Evolutionary conservation across 2,329 filamentous ascomycete genomes (phyloP), one percentile per base, ranked within the genome.

Genomic region (Monosporascus sp.): DNA sequence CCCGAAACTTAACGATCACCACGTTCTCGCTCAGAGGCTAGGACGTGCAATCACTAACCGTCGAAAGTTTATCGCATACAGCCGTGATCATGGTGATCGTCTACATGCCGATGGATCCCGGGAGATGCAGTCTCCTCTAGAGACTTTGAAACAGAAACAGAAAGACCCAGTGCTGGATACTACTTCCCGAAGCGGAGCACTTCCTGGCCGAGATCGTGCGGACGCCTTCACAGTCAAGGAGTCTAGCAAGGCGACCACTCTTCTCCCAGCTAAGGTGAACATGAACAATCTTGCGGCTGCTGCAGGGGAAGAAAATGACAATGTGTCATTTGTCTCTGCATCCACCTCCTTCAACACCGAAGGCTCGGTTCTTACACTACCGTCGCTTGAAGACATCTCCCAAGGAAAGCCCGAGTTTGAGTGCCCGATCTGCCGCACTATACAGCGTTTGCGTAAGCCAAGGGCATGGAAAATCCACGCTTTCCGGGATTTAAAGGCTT

Each of bases 401-500:
- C 31, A 28, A 1, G 49, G 52, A 6, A 35, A 51, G 1, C 57
- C 50, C 22, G 50, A 47, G 6, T 59, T 63, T 37, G 57, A 62
- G 45, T 63, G 61, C 40, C 61, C 61, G 3, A 57, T 61, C 20
- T 63, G 61, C 48, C 54, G 51, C 47, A 53, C 50, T 15, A 26
- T 55, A 1, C 61, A 63, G 44, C 41, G 49, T 31, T 54, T 55
- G 38, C 44, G 50, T 31, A 53, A 26, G 14, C 61, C 62, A 44
- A 54, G 56, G 24, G 22, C 56, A 31, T 65, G 63, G 63, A 57
- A 57, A 62, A 61, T 59, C 37, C 67, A 72, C 53, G 64, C 69
- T 3, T 65, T 68, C n/a, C 55, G 56, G 14, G 68, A 71, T 48
- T 57, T 71, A 2, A 66, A 62, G 55, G 61, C 68, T 18, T 71